Percentiles rank a stretch among this genome's conserved stretches.
These are phyloP conservation scores for Phytophthora hybrid DNA, from an alignment of 352 stramenopile species.

Conservation along the genomic window DNA sequence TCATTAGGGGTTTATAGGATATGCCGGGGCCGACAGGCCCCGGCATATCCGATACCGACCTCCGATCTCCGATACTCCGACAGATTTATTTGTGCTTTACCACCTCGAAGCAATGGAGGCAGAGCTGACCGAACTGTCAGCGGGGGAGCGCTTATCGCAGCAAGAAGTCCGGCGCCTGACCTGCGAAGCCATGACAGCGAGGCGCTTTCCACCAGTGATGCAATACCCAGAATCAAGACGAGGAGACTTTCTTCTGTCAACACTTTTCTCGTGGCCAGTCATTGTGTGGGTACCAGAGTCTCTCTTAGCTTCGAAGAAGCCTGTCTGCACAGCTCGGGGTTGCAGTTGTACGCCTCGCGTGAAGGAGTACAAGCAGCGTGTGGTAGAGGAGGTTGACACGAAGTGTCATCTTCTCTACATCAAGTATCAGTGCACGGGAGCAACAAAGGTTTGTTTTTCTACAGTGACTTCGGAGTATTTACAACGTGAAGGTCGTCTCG, in stretches of 20 bases:
- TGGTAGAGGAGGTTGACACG: conserved; percentile 3
- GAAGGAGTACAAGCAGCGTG: conserved; percentile 8
- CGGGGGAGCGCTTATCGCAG: neutral
- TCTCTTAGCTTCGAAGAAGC: neutral
- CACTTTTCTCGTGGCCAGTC: neutral
- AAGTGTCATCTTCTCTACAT: conserved; percentile 20
- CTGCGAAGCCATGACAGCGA: neutral
- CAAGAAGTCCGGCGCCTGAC: neutral
- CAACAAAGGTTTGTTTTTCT: neutral
- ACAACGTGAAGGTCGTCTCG: neutral
- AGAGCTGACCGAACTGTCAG: no score
- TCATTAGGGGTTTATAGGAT: neutral
- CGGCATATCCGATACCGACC: neutral
- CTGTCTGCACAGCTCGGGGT: neutral
- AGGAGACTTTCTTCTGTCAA: neutral
- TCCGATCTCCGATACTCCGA: neutral
- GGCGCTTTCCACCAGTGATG: neutral
- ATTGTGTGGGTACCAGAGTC: neutral
- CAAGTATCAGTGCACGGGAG: conserved; percentile 4
- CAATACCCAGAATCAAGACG: neutral
- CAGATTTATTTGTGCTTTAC: neutral
- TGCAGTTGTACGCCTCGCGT: neutral
- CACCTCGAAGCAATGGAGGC: neutral
- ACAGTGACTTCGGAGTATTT: neutral
- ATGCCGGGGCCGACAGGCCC: neutral